Evolutionary conservation across 805 yeast species (phyloP).

Genomic region (Nakazawaea wyomingensis): DNA sequence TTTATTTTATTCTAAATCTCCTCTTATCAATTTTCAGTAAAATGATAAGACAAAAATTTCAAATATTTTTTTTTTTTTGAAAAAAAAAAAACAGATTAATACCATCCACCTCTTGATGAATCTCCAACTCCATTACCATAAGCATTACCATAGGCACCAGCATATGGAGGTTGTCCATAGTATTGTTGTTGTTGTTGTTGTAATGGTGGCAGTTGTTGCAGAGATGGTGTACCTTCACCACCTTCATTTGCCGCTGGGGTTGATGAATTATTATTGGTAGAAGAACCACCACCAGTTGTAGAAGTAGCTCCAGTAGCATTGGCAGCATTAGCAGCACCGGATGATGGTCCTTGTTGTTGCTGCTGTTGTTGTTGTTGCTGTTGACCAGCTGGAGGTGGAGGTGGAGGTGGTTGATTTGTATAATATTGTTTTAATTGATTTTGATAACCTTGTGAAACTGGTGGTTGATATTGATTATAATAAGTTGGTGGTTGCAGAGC

Average conservation of each 20-base stretch:
- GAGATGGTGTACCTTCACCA: conserved; percentile 23
- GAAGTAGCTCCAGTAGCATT: conserved; percentile 13
- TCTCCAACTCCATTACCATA: conserved; percentile 3
- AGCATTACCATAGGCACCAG: conserved; percentile 5
- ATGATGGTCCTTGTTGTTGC: conserved; percentile 2
- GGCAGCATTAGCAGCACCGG: background rate
- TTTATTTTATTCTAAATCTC: too few species aligned
- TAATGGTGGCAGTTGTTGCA: conserved; percentile 17
- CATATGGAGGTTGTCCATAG: conserved; percentile 9
- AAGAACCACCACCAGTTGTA: conserved; percentile 17
- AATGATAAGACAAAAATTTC: too few species aligned
- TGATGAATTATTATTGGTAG: too few species aligned
- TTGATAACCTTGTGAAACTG: conserved; percentile 5
- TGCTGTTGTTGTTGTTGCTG: conserved; percentile 7
- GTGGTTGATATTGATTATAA: conserved; percentile 10
- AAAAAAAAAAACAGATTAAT: conserved; percentile 1
- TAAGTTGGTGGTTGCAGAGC: conserved; percentile 9
- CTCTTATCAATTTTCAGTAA: too few species aligned
- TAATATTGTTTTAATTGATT: conserved; percentile 12
- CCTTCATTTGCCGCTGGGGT: conserved; percentile 20
- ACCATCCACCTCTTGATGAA: conserved; percentile 6
- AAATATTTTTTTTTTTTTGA: background rate
- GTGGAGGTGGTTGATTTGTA: conserved; percentile 6
- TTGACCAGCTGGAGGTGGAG: conserved; percentile 6
- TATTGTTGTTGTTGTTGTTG: conserved; percentile 17